Evolutionary conservation across 176 grass and related monocot species (phyloP).

Genomic region (Dendrocalamus sinicus): DNA sequence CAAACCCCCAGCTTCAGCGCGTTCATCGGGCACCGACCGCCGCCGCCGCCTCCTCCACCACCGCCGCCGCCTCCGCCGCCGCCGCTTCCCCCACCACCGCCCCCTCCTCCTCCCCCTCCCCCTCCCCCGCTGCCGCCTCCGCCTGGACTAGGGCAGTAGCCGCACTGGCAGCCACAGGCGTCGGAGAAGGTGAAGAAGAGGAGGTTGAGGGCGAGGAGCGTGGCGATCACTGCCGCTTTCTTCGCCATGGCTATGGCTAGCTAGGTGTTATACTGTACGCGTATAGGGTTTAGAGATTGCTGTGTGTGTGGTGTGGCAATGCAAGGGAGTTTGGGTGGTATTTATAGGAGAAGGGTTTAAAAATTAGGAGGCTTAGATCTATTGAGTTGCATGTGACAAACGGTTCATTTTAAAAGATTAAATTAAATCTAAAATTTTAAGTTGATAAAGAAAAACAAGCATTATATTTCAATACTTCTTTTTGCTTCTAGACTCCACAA

Average conservation of each 20-base stretch:
- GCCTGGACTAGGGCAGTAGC: constrained; percentile 46
- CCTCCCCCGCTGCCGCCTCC: neutral
- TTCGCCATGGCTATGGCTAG: constrained; percentile 29
- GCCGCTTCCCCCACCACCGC: neutral
- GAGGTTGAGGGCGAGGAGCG: constrained; percentile 56
- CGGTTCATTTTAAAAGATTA: no score
- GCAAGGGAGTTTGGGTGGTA: neutral
- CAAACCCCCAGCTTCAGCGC: constrained; percentile 77
- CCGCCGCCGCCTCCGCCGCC: neutral
- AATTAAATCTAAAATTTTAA: no score
- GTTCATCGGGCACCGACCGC: constrained; percentile 55
- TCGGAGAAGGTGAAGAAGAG: constrained; percentile 59
- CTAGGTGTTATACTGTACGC: neutral
- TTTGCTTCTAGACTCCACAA: no score
- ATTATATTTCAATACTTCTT: no score
- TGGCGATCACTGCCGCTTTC: constrained; percentile 21
- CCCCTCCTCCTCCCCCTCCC: neutral
- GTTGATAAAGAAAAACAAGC: no score
- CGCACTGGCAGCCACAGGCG: constrained; percentile 57
- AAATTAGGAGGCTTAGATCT: neutral
- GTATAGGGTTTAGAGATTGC: constrained; percentile 13
- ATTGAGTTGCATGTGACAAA: no score
- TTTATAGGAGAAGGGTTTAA: constrained; percentile 39
- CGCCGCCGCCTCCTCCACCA: neutral
- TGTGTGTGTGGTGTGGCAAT: constrained; percentile 1